A percentile compares a stretch with the other conserved stretches of the same genome.
These are phyloP conservation scores for Penicillium sp. DNA, from an alignment of 2,329 filamentous ascomycete genomes.

Conservation along the genomic window DNA sequence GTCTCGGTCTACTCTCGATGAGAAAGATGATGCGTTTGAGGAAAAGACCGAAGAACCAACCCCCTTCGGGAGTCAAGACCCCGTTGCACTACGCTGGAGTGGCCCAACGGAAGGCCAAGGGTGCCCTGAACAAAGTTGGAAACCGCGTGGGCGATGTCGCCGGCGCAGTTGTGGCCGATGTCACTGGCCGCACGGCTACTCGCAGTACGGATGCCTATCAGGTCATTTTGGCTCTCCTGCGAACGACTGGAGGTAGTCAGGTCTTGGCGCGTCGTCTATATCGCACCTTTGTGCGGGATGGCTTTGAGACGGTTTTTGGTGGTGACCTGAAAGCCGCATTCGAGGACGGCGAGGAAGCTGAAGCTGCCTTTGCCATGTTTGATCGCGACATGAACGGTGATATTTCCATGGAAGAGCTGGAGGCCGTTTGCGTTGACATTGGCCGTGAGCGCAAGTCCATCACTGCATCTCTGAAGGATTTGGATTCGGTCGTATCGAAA, in stretches of 20 bases:
- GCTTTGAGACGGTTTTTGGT: slow-evolving; percentile 70
- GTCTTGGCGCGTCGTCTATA: slow-evolving; percentile 84
- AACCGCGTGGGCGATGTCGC: slow-evolving; percentile 82
- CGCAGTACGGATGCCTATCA: slow-evolving; percentile 76
- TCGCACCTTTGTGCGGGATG: slow-evolving; percentile 75
- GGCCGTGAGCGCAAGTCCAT: slow-evolving; percentile 94
- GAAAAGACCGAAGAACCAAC: slow-evolving; percentile 51
- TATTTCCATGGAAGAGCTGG: slow-evolving; percentile 91
- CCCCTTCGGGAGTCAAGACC: slow-evolving; percentile 63
- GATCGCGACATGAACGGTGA: slow-evolving; percentile 97
- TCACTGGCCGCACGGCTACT: slow-evolving; percentile 70
- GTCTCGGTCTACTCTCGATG: slow-evolving; percentile 60
- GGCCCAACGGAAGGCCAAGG: slow-evolving; percentile 70
- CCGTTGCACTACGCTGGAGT: slow-evolving; percentile 69
- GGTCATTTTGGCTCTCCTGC: slow-evolving; percentile 75
- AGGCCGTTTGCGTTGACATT: slow-evolving; percentile 90
- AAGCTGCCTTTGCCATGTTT: slow-evolving; percentile 86
- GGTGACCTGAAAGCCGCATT: slow-evolving; percentile 80
- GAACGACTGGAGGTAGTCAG: slow-evolving; percentile 70
- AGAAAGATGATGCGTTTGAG: slow-evolving; percentile 70
- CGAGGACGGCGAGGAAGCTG: slow-evolving; percentile 77
- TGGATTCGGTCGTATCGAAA: slow-evolving; percentile 89
- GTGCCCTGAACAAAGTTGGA: slow-evolving; percentile 75
- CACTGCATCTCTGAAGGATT: slow-evolving; percentile 87
- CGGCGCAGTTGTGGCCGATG: slow-evolving; percentile 82